Base-by-base conservation (phyloP, 306 rosid genomes). In the Glycine tomentella region DNA sequence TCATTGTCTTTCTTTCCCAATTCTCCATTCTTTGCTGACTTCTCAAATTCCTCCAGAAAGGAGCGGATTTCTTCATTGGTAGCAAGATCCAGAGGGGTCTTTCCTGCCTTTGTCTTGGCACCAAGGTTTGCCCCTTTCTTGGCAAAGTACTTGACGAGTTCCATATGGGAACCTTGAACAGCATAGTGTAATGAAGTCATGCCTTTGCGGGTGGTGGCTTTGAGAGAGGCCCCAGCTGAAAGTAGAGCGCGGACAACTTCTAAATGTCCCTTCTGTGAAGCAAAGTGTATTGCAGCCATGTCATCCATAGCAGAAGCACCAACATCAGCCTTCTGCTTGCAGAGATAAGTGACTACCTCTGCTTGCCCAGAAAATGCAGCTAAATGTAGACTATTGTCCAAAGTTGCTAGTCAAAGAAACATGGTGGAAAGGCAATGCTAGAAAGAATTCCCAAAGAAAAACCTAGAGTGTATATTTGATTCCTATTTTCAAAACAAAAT, bases 261-360 rank as follows among this genome's bases (percentile, higher is more conserved):
- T 45, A 95, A 84, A 84, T 95, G 99, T 55, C 99, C 99, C 87
- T 95, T 95, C 51, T 95, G 97, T 1, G 92, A 87, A 48, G 98
- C 99, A 70, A 95, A 95, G 87, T 95, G 99, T 64, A 95, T 81
- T 10, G 99, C 99, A 0, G 90, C 92, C 99, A 95, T 95, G 86
- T 95, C 97, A 69, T 95, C 99, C 98, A 95, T 90, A 72, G 99
- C 99, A 61, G 94, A 89, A 51, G 97, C 98, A 72, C 94, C 92
- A 44, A 88, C 97, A 85, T 91, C 99, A 59, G 97, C 99, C 88
- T 89, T 90, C 84, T 93, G 51, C 82, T 89, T 89, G 90, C 97
- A 95, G 38, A 95, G 96, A 87, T 86, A 85, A 81, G 72, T 81
- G 48, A 91, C 90, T 44, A 91, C 85, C 71, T 93, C 98, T 44